Evolutionary conservation across 2,329 filamentous ascomycete species (phyloP), one percentile per base, ranked within the genome.

Genomic region (Ceratocystis diversiconidia): DNA sequence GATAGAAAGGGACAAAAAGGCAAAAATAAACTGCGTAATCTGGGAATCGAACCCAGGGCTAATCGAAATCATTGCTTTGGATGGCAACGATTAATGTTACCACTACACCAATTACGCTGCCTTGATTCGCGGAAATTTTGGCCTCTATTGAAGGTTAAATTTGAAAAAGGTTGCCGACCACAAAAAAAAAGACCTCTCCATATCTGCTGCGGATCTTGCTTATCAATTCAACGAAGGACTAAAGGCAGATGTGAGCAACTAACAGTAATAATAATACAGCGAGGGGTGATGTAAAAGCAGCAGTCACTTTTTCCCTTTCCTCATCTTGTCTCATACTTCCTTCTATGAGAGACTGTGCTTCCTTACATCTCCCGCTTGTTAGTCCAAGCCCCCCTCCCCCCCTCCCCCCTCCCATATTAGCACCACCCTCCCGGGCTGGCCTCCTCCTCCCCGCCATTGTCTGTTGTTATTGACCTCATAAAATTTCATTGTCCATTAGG

Each of bases 71-170:
- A 52, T 52, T 52, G 48, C 48, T 10, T 5, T 12, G 32, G 48
- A 52, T 52, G 48, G 48, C 48, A 52, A 52, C 48, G 48, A 52
- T 52, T 52, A 52, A 52, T 52, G 48, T 52, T 52, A 52, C 48
- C 48, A 52, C 48, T 52, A 52, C 48, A 52, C 48, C 48, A 52
- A 52, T 52, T 52, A 52, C 48, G 48, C 48, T 25, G 8, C 19
- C 25, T 22, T 52, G 10, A 25, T 52, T 52, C 19, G 0, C 25
- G 19, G 48, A 5, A 12, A 15, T 1, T 3, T 0, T 1, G 48
- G 1, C 22, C 8, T 5, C 19, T 52, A 52, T 52, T 1, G 5
- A 5, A 5, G 48, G 0, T 25, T 52, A 52, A 12, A 25, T 52
- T 4, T 10, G 19, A 8, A 8, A 50, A 2, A 19, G 1, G 19